Conservation (phyloP, 768 basidiomycete genomes). For the Obba rivulosa region DNA sequence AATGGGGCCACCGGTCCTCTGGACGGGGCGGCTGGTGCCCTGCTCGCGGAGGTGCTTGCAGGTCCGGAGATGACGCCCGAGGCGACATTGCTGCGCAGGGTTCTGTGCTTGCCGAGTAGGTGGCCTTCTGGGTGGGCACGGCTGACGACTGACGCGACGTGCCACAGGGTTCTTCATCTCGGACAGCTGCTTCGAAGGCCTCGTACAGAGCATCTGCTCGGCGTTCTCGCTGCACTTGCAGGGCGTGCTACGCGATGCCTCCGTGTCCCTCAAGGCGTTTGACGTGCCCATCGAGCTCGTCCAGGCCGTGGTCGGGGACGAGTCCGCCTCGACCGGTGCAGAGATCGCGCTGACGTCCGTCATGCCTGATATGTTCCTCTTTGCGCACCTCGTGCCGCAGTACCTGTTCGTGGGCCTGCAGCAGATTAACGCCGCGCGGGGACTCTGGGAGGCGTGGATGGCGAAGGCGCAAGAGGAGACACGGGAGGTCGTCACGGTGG, state of each 20-base stretch:
- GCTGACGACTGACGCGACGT: not conserved
- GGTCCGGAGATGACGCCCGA: constrained; percentile 21
- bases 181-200: constrained; percentile 25
- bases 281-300: constrained; percentile 30
- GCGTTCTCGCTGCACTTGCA: constrained; percentile 33
- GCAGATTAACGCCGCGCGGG: constrained; percentile 15
- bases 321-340: not conserved
- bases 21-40: constrained; percentile 34
- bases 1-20: constrained; percentile 39
- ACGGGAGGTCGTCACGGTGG: constrained; percentile 22
- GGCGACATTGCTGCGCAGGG: constrained; percentile 29
- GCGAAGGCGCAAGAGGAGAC: constrained; percentile 17
- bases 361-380: constrained; percentile 42
- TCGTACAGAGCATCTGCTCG: constrained; percentile 27
- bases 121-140: constrained; percentile 4
- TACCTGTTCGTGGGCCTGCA: constrained; percentile 19
- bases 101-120: constrained; percentile 41
- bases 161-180: constrained; percentile 25
- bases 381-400: constrained; percentile 42
- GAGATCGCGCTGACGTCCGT: constrained; percentile 17
- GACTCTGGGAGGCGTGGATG: constrained; percentile 28
- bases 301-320: constrained; percentile 8
- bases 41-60: constrained; percentile 35
- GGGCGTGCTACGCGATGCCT: constrained; percentile 25
- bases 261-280: constrained; percentile 18